Base-by-base conservation (phyloP, 2,329 filamentous ascomycete species). In the Calonectria leucothoes region DNA sequence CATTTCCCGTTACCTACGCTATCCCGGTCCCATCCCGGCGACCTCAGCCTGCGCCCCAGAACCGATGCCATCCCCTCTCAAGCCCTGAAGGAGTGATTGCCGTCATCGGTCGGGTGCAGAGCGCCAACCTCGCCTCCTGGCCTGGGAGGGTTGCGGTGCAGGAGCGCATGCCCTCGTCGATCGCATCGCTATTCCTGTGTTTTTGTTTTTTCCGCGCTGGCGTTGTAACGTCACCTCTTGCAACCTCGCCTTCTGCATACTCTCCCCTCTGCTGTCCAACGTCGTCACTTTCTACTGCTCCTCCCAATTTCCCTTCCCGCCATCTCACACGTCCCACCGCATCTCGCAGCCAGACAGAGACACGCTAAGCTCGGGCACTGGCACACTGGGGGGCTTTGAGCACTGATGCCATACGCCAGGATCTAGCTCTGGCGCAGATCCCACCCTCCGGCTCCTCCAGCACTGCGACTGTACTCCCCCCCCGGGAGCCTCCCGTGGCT, bases 141-240 rank as follows among this genome's bases (percentile, higher is more conserved):
- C 51, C 17, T 45, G 51, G 33, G 45, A 35, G 27, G 39, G 35
- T 42, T 61, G 52, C 66, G 57, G 20, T 61, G 55, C 55, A 61
- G 35, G 31, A 61, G 23, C 23, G 55, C 55, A 39, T 61, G 20
- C 27, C 55, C 55, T 61, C 55, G 59, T 64, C 39, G 59, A 45
- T 42, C 39, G 17, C 49, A 48, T 45, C n/a, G 39, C 42, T 48
- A 29, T 39, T 51, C 12, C 55, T 27, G 23, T 57, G 11, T 23
- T 42, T 59, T 39, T 67, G 57, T 23, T 65, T 70, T 52, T 69
- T 67, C 25, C 25, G 25, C 25, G 61, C 66, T 48, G 68, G 59
- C 72, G 69, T 75, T 80, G 78, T 75, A 80, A 80, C 78, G 78
- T 80, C 78, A 79, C 79, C 59, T 80, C 79, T 75, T 77, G 77